Evolutionary conservation across 2,329 filamentous ascomycete genomes (phyloP).

Genomic region (Alternaria viburni): DNA sequence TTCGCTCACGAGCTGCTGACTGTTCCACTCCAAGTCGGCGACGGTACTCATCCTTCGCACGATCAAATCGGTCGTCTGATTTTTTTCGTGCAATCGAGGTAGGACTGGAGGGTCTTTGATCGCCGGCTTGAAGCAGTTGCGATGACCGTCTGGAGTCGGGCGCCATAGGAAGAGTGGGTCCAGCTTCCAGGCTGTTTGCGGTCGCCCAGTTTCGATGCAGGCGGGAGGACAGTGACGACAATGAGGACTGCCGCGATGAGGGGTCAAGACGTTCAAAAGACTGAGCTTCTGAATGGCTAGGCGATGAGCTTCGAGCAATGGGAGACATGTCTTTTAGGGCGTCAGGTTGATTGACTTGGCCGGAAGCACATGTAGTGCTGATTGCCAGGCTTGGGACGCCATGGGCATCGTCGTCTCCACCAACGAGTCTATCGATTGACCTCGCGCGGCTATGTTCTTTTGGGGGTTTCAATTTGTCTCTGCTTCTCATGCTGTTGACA

Average conservation of each 20-base stretch:
- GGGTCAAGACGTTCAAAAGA: conserved; percentile 29
- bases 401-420: conserved; percentile 68
- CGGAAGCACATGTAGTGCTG: conserved; percentile 67
- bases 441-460: conserved; percentile 59
- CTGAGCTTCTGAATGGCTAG: conserved; percentile 52
- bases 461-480: conserved; percentile 53
- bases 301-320: conserved; percentile 46
- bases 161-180: conserved; percentile 25
- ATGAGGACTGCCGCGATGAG: conserved; percentile 48
- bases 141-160: conserved; percentile 10
- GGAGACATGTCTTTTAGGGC: conserved; percentile 52
- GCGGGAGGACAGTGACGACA: conserved; percentile 48
- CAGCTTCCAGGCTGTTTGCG: conserved; percentile 33
- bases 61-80: conserved; percentile 42
- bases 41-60: conserved; percentile 48
- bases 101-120: conserved; percentile 10
- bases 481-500: conserved; percentile 53
- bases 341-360: conserved; percentile 61
- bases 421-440: conserved; percentile 68
- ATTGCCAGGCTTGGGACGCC: conserved; percentile 68
- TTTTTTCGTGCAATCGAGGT: conserved; percentile 26
- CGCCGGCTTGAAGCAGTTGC: neutral
- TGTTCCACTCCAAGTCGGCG: conserved; percentile 45
- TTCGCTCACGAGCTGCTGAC: conserved; percentile 34
- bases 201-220: conserved; percentile 30